These are phyloP conservation scores for Podila epicladia DNA, from an alignment of 192 early-diverging fungal genomes.

Conservation along the genomic window DNA sequence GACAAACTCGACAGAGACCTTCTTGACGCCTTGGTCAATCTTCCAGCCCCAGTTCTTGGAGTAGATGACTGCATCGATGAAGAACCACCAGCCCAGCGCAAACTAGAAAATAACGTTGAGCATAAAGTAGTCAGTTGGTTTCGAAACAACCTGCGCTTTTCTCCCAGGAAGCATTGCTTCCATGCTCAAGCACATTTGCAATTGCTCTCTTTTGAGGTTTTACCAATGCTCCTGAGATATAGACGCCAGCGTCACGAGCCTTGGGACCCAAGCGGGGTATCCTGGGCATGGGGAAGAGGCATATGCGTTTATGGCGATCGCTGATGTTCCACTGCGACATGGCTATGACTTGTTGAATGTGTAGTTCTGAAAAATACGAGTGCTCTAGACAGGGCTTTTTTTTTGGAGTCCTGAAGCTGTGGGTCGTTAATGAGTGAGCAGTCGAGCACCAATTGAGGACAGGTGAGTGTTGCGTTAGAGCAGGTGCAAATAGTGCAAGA, in stretches of 20 bases:
- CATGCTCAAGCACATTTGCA: background rate
- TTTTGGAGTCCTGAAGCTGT: background rate
- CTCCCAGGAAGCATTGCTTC: background rate
- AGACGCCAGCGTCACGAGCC: slow-evolving; percentile 51
- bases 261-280: slow-evolving; percentile 48
- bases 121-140: no score
- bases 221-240: slow-evolving; percentile 55
- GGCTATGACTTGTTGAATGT: background rate
- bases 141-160: background rate
- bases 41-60: slow-evolving; percentile 47
- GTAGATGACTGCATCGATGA: slow-evolving; percentile 64
- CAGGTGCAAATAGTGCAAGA: no score
- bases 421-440: no score
- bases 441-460: no score
- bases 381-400: background rate
- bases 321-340: slow-evolving; percentile 27
- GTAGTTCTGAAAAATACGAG: background rate
- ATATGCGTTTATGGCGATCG: slow-evolving; percentile 33
- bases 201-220: background rate
- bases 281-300: slow-evolving; percentile 46
- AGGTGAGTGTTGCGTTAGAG: no score
- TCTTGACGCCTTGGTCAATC: slow-evolving; percentile 13
- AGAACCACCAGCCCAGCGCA: slow-evolving; percentile 71
- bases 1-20: slow-evolving; percentile 59
- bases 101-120: slow-evolving; percentile 42